Conservation (phyloP, 371 early-diverging fungal genomes). For the Mortierella sp. region DNA sequence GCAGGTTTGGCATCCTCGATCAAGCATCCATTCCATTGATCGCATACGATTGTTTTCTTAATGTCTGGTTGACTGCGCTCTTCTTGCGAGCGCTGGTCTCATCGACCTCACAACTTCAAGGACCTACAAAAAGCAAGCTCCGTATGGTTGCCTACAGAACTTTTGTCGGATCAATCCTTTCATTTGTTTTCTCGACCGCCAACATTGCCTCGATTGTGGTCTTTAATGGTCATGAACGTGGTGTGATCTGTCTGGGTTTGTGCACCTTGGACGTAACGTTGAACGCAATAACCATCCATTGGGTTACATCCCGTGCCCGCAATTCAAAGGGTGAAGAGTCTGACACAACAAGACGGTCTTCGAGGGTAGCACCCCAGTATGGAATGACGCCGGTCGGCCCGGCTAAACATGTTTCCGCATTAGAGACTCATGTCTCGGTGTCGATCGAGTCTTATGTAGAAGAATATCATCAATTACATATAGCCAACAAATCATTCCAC, state of each 20-base stretch:
- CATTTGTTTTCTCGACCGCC: constrained; percentile 62
- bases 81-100: constrained; percentile 62
- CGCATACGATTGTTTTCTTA: constrained; percentile 56
- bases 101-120: constrained; percentile 42
- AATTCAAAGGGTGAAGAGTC: too few relatives aligned
- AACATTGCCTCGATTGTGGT: constrained; percentile 61
- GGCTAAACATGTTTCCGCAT: too few relatives aligned
- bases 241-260: constrained; percentile 64
- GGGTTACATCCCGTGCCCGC: constrained; percentile 55
- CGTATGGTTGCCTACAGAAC: constrained; percentile 64
- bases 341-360: neutral
- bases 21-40: constrained; percentile 61
- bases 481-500: too few relatives aligned
- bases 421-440: constrained; percentile 34
- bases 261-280: constrained; percentile 38
- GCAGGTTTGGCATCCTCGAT: constrained; percentile 61
- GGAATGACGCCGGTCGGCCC: too few relatives aligned
- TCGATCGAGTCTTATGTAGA: neutral
- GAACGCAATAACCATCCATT: constrained; percentile 68
- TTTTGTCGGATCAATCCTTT: constrained; percentile 62
- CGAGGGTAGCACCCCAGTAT: neutral
- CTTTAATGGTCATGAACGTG: constrained; percentile 63
- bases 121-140: constrained; percentile 61
- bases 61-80: constrained; percentile 58
- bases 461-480: constrained; percentile 27